phyloP scores from a whole-genome alignment of 768 basidiomycete genomes.

The Xerocomellus amylosporus region DNA sequence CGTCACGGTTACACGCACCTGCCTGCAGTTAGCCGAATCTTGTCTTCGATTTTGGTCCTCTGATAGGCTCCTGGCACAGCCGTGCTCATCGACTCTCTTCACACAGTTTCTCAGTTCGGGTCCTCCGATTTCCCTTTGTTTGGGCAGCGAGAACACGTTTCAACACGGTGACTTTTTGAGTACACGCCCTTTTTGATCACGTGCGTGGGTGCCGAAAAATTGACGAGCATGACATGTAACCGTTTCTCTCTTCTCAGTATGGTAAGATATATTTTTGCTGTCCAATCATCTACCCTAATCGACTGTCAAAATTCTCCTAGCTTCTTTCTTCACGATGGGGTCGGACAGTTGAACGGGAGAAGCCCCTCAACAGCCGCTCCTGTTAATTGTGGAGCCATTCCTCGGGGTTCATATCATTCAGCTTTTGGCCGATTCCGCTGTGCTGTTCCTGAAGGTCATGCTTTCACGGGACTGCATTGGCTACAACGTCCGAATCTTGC shows the following conservation, averaged over 20 bases:
- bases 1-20: background rate
- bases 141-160: background rate
- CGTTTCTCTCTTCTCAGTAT: background rate
- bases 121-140: background rate
- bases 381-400: background rate
- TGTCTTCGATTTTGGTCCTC: background rate
- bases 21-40: background rate
- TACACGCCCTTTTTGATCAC: background rate
- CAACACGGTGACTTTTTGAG: too few relatives aligned
- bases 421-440: background rate
- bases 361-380: background rate
- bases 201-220: background rate
- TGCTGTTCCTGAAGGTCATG: too few relatives aligned
- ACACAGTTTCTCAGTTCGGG: background rate
- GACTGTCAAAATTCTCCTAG: background rate
- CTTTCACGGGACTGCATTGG: too few relatives aligned
- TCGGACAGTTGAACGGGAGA: conserved; percentile 6
- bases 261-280: background rate
- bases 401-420: background rate
- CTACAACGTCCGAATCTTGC: too few relatives aligned
- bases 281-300: conserved; percentile 3
- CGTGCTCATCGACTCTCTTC: background rate
- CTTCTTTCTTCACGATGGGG: conserved; percentile 16
- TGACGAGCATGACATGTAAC: background rate
- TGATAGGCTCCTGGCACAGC: background rate